These are phyloP conservation scores for Hypoxylon fuscum DNA, from an alignment of 495 filamentous ascomycete genomes.

Conservation along the genomic window DNA sequence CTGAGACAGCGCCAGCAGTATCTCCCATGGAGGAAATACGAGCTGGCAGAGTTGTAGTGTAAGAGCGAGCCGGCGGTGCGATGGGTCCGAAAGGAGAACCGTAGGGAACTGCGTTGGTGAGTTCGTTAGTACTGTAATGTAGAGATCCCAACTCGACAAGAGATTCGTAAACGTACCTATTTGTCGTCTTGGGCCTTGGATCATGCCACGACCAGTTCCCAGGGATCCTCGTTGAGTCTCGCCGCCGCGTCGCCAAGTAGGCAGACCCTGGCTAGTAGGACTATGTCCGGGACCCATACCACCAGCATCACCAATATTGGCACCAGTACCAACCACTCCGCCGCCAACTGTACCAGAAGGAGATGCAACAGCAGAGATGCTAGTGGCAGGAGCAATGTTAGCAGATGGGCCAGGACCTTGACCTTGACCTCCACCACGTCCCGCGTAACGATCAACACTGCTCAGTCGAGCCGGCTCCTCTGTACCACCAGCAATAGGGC, in stretches of 20 bases:
- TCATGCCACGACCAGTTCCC: constrained; percentile 6
- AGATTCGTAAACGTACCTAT: constrained; percentile 14
- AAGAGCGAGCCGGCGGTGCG: constrained; percentile 23
- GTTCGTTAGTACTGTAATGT: constrained; percentile 6
- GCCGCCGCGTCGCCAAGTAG: constrained; percentile 25
- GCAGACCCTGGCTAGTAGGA: constrained; percentile 1
- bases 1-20: not conserved
- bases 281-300: not conserved
- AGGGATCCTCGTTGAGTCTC: not conserved
- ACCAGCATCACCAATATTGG: not conserved
- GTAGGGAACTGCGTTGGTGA: constrained; percentile 10
- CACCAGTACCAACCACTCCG: not conserved
- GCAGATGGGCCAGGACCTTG: not conserved
- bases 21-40: not conserved
- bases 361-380: not conserved
- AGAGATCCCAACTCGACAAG: too few species aligned
- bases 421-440: not conserved
- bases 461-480: constrained; percentile 8
- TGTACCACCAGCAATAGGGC: not conserved
- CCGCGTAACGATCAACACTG: not conserved
- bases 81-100: constrained; percentile 40
- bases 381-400: not conserved
- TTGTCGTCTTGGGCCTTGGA: not conserved
- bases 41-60: not conserved
- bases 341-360: not conserved